Base-by-base conservation (phyloP, 2,329 filamentous ascomycete genomes). In the Didymella exigua region DNA sequence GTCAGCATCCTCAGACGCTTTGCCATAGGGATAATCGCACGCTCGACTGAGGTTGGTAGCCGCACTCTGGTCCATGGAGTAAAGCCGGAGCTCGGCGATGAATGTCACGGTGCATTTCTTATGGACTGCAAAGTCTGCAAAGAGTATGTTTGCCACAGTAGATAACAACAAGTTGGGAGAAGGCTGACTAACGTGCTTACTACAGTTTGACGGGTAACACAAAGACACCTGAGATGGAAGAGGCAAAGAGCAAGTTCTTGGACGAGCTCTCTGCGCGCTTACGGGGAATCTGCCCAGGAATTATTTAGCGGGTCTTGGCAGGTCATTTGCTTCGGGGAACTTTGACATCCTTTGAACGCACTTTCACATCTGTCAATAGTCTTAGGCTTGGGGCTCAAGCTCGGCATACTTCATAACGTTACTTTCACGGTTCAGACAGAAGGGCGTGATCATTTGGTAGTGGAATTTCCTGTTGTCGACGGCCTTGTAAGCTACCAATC, bases 11-110 rank as follows among this genome's bases (percentile, higher is more conserved):
- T 33, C 30, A 11, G 30, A 14, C 9, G 30, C 8, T 16, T 33
- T 29, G 26, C 11, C 11, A 29, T 29, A 29, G 26, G 26, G 11
- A 29, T 29, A 29, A 11, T 29, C 11, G 26, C 26, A 36, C 33
- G 33, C 33, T 36, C 33, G 6, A 36, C 33, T 0, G 76, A 78
- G 56, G 72, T 74, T 3, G 76, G 76, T 0, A 65, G 63, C 19
- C 58, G 76, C 26, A 77, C 70, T 3, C 59, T 77, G 21, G 71
- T 78, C 2, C 57, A 72, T 58, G 75, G 30, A 11, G 30, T 33
- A 11, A 33, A 33, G 8, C 30, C 30, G n/a, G 27, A 54, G 55
- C 18, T 16, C 23, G 13, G 30, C 36, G 61, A 44, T 61, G 34
- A 33, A 14, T 33, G 30, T n/a, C 30, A 33, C 14, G 30, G 30